Evolutionary conservation across 2,329 filamentous ascomycete species (phyloP).

Genomic region (Botrytis fragariae): DNA sequence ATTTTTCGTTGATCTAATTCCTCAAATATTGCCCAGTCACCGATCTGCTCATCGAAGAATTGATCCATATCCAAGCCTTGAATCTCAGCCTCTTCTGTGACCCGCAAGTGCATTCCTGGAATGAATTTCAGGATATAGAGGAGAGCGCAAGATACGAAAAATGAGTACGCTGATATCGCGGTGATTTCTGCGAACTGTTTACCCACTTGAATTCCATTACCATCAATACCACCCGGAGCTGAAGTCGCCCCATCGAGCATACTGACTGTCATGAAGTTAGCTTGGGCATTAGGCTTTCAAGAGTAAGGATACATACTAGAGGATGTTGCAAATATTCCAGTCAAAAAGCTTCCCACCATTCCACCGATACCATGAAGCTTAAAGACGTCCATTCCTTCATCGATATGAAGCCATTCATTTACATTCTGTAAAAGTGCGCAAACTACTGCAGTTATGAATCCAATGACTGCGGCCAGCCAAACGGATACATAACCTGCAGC

Average conservation of each 20-base stretch:
- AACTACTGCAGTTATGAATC: constrained; percentile 48
- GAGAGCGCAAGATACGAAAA: constrained; percentile 51
- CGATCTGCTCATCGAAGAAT: constrained; percentile 46
- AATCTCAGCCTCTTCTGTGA: constrained; percentile 54
- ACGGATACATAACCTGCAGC: constrained; percentile 55
- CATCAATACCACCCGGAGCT: constrained; percentile 47
- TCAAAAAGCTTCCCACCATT: constrained; percentile 54
- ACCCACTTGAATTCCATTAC: constrained; percentile 54
- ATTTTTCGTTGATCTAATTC: constrained; percentile 28
- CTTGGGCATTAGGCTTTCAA: not conserved
- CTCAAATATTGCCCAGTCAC: constrained; percentile 39
- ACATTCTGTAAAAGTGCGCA: constrained; percentile 42
- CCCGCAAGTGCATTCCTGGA: constrained; percentile 54
- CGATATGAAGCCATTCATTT: constrained; percentile 53
- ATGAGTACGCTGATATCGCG: constrained; percentile 55
- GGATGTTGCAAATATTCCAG: constrained; percentile 54
- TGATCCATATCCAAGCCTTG: constrained; percentile 52
- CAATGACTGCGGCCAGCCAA: constrained; percentile 51
- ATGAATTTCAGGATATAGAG: constrained; percentile 57
- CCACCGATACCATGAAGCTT: constrained; percentile 60
- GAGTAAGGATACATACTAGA: constrained; percentile 26
- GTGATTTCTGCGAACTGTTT: constrained; percentile 57
- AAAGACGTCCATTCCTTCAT: constrained; percentile 60
- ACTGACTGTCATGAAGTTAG: constrained; percentile 41
- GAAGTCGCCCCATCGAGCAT: constrained; percentile 51